Evolutionary conservation across 495 filamentous ascomycete species (phyloP).

Genomic region (Copromyces sp.): DNA sequence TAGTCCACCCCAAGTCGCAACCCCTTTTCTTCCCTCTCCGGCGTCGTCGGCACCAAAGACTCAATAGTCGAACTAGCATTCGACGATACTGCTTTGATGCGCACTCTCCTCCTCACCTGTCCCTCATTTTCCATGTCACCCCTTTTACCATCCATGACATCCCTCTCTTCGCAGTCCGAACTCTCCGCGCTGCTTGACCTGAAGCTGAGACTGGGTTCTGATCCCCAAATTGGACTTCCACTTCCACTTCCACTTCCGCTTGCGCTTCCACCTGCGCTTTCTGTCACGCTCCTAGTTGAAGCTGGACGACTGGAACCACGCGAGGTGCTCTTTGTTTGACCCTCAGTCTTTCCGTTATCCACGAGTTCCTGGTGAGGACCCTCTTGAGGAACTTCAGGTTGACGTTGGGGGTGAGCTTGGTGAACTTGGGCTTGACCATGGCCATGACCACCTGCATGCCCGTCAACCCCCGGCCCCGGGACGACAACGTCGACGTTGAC

Average conservation of each 20-base stretch:
- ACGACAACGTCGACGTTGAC: neutral
- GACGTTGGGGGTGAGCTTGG: no score
- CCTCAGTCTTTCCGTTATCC: no score
- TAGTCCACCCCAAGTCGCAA: conserved; percentile 1
- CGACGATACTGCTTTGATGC: neutral
- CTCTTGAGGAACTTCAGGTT: neutral
- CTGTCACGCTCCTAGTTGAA: neutral
- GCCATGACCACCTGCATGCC: neutral
- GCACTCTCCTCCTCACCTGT: neutral
- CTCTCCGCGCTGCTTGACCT: neutral
- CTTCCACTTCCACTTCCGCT: neutral
- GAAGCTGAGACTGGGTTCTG: neutral
- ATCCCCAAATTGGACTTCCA: neutral
- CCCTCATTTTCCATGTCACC: neutral
- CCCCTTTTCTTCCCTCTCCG: neutral
- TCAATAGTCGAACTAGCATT: neutral
- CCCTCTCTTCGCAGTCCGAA: neutral
- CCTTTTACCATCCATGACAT: neutral
- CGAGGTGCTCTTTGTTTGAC: neutral
- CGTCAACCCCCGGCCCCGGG: neutral
- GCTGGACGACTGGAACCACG: neutral
- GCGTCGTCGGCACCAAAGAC: neutral
- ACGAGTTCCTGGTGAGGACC: neutral
- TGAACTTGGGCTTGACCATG: neutral
- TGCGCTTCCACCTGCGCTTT: no score